These are phyloP conservation scores for Epichloe gansuensis DNA, from an alignment of 2,329 filamentous ascomycete genomes.

Conservation along the genomic window DNA sequence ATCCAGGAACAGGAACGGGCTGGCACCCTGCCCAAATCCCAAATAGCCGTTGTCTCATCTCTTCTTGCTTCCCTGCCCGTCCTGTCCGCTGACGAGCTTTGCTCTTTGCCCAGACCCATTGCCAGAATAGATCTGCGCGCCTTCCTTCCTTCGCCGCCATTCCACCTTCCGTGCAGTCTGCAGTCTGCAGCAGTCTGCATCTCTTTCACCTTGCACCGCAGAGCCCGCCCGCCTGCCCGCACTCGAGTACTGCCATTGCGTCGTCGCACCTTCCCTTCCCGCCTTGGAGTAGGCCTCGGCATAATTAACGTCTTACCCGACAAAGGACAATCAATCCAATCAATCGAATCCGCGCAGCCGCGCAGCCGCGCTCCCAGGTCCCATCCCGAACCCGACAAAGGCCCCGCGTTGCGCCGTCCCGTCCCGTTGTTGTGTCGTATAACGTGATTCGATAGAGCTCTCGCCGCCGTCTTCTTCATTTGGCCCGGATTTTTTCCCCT, in stretches of 20 bases:
- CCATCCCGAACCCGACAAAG: neutral
- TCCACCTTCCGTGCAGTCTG: no score
- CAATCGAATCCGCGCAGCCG: neutral
- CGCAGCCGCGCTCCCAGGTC: neutral
- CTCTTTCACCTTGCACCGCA: neutral
- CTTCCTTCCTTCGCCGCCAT: neutral
- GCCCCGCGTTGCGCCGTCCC: slow-evolving; percentile 2
- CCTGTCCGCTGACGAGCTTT: neutral
- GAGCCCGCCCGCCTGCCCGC: neutral
- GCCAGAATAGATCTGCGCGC: neutral
- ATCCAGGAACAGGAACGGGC: neutral
- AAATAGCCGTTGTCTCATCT: no score
- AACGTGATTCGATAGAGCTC: neutral
- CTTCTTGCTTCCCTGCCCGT: neutral
- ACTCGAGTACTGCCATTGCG: neutral
- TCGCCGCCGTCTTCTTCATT: slow-evolving; percentile 10
- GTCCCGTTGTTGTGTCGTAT: neutral
- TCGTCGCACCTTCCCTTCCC: neutral
- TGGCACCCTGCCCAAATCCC: neutral
- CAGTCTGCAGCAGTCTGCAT: no score
- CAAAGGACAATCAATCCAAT: neutral
- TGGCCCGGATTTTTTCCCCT: slow-evolving; percentile 1
- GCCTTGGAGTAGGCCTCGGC: neutral
- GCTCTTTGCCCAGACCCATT: neutral
- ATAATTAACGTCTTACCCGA: neutral